Evolutionary conservation across 139 green algal genomes (phyloP).

Genomic region (Auxenochlorella pyrenoidosa): DNA sequence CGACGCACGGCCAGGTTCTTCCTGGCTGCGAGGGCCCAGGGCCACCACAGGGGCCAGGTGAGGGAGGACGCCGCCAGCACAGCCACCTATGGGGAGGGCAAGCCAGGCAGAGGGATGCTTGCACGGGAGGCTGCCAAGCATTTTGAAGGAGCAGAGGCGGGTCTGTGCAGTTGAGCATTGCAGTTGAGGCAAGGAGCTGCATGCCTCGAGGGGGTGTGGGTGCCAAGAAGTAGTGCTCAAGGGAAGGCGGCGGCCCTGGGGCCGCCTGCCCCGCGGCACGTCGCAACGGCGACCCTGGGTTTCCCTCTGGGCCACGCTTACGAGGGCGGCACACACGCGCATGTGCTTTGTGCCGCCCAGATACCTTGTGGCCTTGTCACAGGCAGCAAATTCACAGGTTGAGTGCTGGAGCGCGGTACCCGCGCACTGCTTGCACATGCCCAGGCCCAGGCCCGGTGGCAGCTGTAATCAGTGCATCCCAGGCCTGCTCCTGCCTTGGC

Average conservation of each 20-base stretch:
- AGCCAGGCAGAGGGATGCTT: too few species aligned
- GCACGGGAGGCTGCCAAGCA: too few species aligned
- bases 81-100: constrained; percentile 7
- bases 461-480: neutral
- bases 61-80: constrained; percentile 70
- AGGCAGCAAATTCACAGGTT: too few species aligned
- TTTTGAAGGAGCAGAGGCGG: too few species aligned
- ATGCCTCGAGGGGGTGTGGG: constrained; percentile 8
- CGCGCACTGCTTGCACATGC: too few species aligned
- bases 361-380: constrained; percentile 49
- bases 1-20: constrained; percentile 50
- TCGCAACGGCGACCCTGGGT: constrained; percentile 47
- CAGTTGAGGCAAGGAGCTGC: neutral
- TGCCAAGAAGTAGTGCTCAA: constrained; percentile 47
- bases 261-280: constrained; percentile 31
- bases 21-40: constrained; percentile 61
- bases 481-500: neutral
- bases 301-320: constrained; percentile 48
- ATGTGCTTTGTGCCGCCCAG: constrained; percentile 41
- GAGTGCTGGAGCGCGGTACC: too few species aligned
- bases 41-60: constrained; percentile 78
- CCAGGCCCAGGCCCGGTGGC: too few species aligned
- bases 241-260: constrained; percentile 31
- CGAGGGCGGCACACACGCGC: constrained; percentile 46
- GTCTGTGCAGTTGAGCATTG: too few species aligned